Base-by-base conservation (phyloP, 169 alveolate genomes). In the Plasmodium yoelii region DNA sequence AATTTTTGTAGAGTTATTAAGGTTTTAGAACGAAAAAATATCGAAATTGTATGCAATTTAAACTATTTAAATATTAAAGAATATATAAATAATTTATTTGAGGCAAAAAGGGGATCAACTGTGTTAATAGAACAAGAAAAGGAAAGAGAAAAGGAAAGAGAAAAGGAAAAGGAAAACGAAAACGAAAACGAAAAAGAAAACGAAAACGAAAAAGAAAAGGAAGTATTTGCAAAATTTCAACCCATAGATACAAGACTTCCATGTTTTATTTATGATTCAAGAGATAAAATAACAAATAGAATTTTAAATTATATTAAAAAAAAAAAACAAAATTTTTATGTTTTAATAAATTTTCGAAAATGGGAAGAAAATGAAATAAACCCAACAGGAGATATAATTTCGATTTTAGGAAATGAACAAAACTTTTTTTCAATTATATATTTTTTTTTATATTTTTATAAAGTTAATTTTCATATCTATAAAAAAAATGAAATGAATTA, bases 361-460 rank as follows among this genome's bases (percentile, higher is more conserved):
- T 82, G 90, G 90, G 84, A 82, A 9, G 19, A 68, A 39, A 70
- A 65, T 13, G 64, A 82, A 70, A 82, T 82, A n/a, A 82, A 82
- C 19, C 90, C 90, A 34, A 26, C 12, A 55, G 90, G 90, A 82
- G 68, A 61, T 19, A 82, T 82, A 19, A 82, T 51, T 59, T 67
- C 68, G 39, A 82, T 82, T 22, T 82, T 82, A 67, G 90, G 90
- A 39, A 82, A 56, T 82, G 90, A 82, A 53, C 67, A 82, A 9
- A 82, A 67, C 19, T 67, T 82, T 51, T 82, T 82, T 42, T 70
- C 84, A 39, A 60, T 82, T 44, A 82, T 82, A 65, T 82, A 82
- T 61, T 82, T 82, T 47, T 65, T 82, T 53, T 22, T 82, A 46
- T 19, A 82, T 68, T 82, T 82, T 34, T 82, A 82, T 61, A 82